Conservation (phyloP, 116 monocot genomes). For the Trichopus zeylanicus region DNA sequence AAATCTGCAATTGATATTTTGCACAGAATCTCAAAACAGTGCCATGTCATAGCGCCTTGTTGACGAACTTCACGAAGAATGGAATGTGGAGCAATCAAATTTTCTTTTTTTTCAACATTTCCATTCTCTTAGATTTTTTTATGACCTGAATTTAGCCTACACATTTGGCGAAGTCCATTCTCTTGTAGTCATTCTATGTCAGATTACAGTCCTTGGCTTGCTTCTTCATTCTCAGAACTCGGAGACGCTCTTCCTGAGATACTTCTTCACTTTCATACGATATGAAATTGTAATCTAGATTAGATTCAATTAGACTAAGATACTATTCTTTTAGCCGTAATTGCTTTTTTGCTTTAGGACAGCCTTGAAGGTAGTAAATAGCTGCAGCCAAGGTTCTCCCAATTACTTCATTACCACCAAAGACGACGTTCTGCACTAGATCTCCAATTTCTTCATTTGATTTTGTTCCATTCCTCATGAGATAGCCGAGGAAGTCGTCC, state of each 20-base stretch:
- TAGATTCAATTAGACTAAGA: too few relatives aligned
- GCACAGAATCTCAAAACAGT: neutral
- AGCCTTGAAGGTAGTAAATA: neutral
- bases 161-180: neutral
- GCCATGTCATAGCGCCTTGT: neutral
- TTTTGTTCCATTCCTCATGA: neutral
- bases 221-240: neutral
- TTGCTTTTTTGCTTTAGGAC: neutral
- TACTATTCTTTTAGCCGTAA: conserved; percentile 1
- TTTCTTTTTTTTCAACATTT: neutral
- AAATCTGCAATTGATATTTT: neutral
- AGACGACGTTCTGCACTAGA: neutral
- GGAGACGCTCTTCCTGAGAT: neutral
- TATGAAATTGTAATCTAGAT: too few relatives aligned
- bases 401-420: neutral
- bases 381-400: neutral
- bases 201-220: neutral
- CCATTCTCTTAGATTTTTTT: too few relatives aligned
- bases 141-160: too few relatives aligned
- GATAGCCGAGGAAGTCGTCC: neutral
- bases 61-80: neutral
- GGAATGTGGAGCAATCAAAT: neutral
- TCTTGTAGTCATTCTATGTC: neutral
- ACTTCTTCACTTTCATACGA: neutral
- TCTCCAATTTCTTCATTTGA: neutral